Percentiles rank a stretch among this genome's conserved stretches.
These are phyloP conservation scores for Paramecium primaurelia DNA, from an alignment of 73 alveolate species.

Conservation along the genomic window DNA sequence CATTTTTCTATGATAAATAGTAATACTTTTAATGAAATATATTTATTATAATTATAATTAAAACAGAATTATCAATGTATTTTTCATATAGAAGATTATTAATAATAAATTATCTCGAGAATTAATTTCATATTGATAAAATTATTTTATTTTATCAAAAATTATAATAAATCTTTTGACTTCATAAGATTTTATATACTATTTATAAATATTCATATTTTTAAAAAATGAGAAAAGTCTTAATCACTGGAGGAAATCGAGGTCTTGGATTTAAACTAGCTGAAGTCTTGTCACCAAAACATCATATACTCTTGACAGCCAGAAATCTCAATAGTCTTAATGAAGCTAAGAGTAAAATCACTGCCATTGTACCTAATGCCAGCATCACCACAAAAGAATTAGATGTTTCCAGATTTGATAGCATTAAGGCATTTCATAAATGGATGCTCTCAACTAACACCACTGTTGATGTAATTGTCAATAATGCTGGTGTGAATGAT, in stretches of 20 bases:
- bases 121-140: background rate
- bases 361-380: conserved; percentile 1
- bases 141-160: background rate
- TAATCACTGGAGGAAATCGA: conserved; percentile 70
- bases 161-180: background rate
- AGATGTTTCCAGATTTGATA: conserved; percentile 46
- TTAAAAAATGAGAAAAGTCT: conserved; percentile 49
- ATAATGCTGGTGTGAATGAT: conserved; percentile 66
- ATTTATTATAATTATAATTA: no score
- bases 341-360: conserved; percentile 20
- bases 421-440: conserved; percentile 11
- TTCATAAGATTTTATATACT: background rate
- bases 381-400: conserved; percentile 40
- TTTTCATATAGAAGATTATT: background rate
- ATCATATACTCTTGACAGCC: conserved; percentile 50
- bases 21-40: no score
- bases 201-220: background rate
- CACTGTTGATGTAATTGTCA: conserved; percentile 63
- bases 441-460: conserved; percentile 31
- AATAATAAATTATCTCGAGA: background rate
- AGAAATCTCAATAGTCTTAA: conserved; percentile 41
- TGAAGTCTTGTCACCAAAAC: conserved; percentile 34
- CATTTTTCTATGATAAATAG: no score
- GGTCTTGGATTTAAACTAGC: conserved; percentile 64
- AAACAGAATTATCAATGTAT: background rate